A percentile compares a stretch with the other conserved stretches of the same genome.
Evolutionary conservation across 2,329 filamentous ascomycete species (phyloP).

Genomic region (Beauveria varroae): DNA sequence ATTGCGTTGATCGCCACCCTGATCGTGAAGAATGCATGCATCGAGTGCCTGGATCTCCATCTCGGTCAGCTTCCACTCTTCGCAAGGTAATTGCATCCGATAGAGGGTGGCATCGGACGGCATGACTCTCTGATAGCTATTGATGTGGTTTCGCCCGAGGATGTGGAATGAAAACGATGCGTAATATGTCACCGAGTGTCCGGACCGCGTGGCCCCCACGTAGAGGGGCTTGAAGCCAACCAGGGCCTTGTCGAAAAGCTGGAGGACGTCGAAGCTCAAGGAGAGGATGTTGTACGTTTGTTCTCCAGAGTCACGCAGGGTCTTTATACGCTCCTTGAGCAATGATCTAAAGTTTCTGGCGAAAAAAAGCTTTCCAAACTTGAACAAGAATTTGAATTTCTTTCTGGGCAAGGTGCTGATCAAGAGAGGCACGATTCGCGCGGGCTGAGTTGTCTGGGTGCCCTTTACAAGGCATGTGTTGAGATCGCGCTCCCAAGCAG

Average conservation of each 20-base stretch:
- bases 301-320: background rate
- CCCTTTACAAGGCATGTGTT: background rate
- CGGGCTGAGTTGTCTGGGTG: too few relatives aligned
- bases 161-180: background rate
- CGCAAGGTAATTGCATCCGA: background rate
- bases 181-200: background rate
- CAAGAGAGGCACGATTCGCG: background rate
- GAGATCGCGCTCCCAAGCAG: background rate
- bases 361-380: background rate
- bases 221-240: background rate
- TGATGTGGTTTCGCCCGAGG: background rate
- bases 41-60: background rate
- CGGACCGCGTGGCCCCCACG: background rate
- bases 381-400: too few relatives aligned
- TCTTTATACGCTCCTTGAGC: accelerated
- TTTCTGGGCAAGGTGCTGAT: accelerated
- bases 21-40: too few relatives aligned
- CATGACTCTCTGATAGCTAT: background rate
- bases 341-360: background rate
- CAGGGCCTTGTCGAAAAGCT: background rate
- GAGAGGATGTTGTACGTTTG: background rate
- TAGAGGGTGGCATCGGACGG: background rate
- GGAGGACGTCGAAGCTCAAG: background rate
- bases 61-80: too few relatives aligned
- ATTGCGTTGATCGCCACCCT: too few relatives aligned